Evolutionary conservation across 2,329 filamentous ascomycete genomes (phyloP).

Genomic region (Ophiosphaerella herpotricha): DNA sequence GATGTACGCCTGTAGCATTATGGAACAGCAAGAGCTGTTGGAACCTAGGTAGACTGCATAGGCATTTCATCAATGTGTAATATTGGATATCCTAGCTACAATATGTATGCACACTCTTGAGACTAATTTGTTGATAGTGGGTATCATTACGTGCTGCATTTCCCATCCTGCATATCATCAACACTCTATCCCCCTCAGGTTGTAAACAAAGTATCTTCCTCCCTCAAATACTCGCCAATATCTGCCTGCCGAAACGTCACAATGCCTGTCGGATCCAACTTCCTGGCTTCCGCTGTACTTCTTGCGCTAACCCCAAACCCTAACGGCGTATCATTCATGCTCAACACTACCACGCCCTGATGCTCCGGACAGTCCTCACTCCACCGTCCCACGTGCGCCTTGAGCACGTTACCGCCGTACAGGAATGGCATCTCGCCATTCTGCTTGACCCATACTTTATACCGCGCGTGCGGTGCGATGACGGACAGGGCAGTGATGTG

Average conservation of each 20-base stretch:
- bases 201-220: conserved; percentile 70
- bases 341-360: conserved; percentile 85
- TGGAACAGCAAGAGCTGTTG: conserved; percentile 17
- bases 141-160: too few relatives aligned
- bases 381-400: conserved; percentile 81
- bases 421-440: conserved; percentile 98
- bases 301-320: conserved; percentile 93
- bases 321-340: conserved; percentile 86
- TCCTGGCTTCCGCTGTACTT: conserved; percentile 79
- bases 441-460: conserved; percentile 95
- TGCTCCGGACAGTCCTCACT: conserved; percentile 93
- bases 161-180: neutral
- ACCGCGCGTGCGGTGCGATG: conserved; percentile 86
- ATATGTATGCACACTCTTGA: too few relatives aligned
- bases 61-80: too few relatives aligned
- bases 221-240: conserved; percentile 90
- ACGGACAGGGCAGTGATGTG: conserved; percentile 92
- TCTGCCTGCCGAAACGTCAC: conserved; percentile 91
- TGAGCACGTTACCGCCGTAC: conserved; percentile 89
- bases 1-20: conserved; percentile 11
- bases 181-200: conserved; percentile 43
- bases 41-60: too few relatives aligned
- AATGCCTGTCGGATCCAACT: conserved; percentile 87
- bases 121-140: too few relatives aligned
- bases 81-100: too few relatives aligned